A percentile compares a stretch with the other conserved stretches of the same genome.
Evolutionary conservation across 441 rosid species (phyloP).

Genomic region (Brassica balearica): DNA sequence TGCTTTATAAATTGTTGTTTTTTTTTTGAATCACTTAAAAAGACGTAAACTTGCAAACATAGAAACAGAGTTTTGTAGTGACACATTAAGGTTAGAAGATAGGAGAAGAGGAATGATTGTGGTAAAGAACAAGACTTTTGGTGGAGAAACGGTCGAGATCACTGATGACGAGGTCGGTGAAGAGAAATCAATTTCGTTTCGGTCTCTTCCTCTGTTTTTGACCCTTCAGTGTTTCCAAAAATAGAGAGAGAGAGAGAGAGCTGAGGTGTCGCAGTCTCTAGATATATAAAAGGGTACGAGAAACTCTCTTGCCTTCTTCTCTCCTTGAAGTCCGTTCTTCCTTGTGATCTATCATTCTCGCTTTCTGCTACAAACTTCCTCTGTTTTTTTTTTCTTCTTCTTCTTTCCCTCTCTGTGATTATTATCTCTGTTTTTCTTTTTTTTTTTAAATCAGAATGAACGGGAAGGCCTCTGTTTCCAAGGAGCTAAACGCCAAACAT

Average conservation of each 20-base stretch:
- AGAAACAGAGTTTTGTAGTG: conserved; percentile 17
- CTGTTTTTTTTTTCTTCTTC: not conserved
- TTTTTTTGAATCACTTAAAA: conserved; percentile 24
- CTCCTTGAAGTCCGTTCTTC: conserved; percentile 50
- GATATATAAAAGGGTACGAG: conserved; percentile 37
- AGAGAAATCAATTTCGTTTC: conserved; percentile 57
- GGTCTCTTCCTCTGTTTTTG: conserved; percentile 51
- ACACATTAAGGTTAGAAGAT: no score
- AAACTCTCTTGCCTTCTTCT: conserved; percentile 30
- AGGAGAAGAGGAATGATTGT: conserved; percentile 26
- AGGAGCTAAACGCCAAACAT: conserved; percentile 79
- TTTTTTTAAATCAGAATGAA: conserved; percentile 49
- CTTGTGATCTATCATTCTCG: conserved; percentile 31
- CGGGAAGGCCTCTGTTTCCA: conserved; percentile 74
- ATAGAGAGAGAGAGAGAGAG: conserved; percentile 10
- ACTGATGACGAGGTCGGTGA: conserved; percentile 46
- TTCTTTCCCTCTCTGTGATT: conserved; percentile 5
- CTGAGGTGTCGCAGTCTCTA: conserved; percentile 29
- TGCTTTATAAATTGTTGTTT: conserved; percentile 46
- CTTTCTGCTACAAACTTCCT: conserved; percentile 28
- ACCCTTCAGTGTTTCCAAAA: conserved; percentile 22
- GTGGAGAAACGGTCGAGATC: not conserved
- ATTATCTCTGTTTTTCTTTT: not conserved
- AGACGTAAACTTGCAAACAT: conserved; percentile 15
- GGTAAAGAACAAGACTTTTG: conserved; percentile 60